Base-by-base conservation (phyloP, 495 filamentous ascomycete genomes). In the Tuber aestivum region DNA sequence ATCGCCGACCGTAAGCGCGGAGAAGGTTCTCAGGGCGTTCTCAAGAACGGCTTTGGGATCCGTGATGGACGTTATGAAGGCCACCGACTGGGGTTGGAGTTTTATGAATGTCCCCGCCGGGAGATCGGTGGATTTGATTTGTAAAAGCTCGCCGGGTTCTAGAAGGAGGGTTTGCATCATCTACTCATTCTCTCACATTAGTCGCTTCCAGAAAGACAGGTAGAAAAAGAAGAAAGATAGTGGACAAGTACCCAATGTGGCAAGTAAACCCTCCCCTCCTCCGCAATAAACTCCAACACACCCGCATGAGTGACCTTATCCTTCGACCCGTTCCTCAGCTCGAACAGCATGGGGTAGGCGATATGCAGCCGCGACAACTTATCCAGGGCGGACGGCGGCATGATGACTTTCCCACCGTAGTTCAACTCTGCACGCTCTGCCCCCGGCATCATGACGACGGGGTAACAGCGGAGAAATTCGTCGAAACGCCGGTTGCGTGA, bases 21-120 rank as follows among this genome's bases (percentile, higher is more conserved):
- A 91, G 84, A 97, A 99, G 83, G 96, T 95, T 12, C 94, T 90
- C 85, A 99, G 97, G 10, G 93, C 94, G 76, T 94, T 95, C 83
- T 99, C 95, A 32, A 99, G 89, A 4, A 99, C 95, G n/a, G 95
- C 96, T 85, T 97, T 97, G 0, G 95, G 96, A 80, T 99, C 96
- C 81, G 91, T 93, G 77, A 99, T 97, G 20, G 56, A 75, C 65
- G 97, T 94, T 72, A 98, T 91, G 85, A 98, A 98, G 75, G 90
- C 90, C 48, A 91, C 89, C 32, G 91, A 92, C 85, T 99, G 95
- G 0, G 96, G 92, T 84, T 98, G 95, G 4, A 99, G 89, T 84
- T 98, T 99, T 86, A 98, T 94, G 79, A 97, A 92, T 76, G 88
- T 89, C 27, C 95, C 95, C 2, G 92, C 88, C 40, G 93, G 93